Percentiles rank a stretch among this genome's conserved stretches.
Conservation (phyloP, 2,329 filamentous ascomycete genomes). For the Cryphonectria radicalis region DNA sequence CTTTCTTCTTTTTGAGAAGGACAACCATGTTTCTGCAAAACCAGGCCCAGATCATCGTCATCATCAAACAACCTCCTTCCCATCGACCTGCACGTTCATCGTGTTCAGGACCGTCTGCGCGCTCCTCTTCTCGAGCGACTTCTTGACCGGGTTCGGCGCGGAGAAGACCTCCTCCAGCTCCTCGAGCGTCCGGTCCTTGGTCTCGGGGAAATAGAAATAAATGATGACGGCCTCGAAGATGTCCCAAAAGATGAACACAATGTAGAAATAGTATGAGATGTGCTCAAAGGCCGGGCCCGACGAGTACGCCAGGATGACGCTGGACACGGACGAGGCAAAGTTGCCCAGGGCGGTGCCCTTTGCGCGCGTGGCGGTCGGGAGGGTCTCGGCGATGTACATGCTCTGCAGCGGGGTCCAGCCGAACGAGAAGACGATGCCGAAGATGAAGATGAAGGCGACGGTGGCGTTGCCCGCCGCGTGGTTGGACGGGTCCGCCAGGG, state of each 20-base stretch:
- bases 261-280: slow-evolving; percentile 51
- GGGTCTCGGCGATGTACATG: slow-evolving; percentile 54
- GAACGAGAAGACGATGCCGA: slow-evolving; percentile 55
- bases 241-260: slow-evolving; percentile 52
- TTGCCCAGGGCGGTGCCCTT: slow-evolving; percentile 51
- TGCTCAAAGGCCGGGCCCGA: slow-evolving; percentile 48
- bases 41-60: too few species aligned
- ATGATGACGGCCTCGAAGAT: slow-evolving; percentile 47
- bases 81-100: slow-evolving; percentile 37
- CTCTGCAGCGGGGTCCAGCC: slow-evolving; percentile 56
- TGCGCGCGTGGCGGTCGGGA: slow-evolving; percentile 49
- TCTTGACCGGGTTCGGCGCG: slow-evolving; percentile 51
- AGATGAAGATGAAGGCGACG: slow-evolving; percentile 57
- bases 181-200: slow-evolving; percentile 56
- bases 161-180: slow-evolving; percentile 58
- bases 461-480: slow-evolving; percentile 47
- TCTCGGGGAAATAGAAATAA: slow-evolving; percentile 56
- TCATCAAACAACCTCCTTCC: slow-evolving; percentile 33
- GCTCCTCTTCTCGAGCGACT: slow-evolving; percentile 47
- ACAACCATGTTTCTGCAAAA: neutral
- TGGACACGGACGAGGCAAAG: slow-evolving; percentile 44
- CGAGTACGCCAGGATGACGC: slow-evolving; percentile 49
- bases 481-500: slow-evolving; percentile 42
- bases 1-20: too few species aligned
- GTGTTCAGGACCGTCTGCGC: slow-evolving; percentile 50